Evolutionary conservation across 2,329 filamentous ascomycete species (phyloP).

Genomic region (Talaromyces sp.): DNA sequence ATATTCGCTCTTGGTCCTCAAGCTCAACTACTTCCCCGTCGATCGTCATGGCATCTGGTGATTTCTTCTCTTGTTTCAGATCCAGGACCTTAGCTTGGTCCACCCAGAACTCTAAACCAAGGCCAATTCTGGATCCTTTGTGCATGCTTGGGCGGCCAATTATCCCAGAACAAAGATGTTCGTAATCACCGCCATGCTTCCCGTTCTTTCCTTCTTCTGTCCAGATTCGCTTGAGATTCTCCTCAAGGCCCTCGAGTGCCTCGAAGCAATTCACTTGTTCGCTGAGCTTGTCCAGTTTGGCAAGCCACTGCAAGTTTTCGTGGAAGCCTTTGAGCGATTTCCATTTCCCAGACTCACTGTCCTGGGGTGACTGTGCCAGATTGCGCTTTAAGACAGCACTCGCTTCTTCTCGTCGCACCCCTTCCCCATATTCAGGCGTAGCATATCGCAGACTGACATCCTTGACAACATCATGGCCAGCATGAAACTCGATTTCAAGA

Average conservation of each 20-base stretch:
- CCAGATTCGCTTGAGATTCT: conserved; percentile 48
- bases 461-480: conserved; percentile 43
- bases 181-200: conserved; percentile 34
- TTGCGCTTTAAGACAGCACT: conserved; percentile 47
- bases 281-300: conserved; percentile 48
- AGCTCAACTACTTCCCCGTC: conserved; percentile 28
- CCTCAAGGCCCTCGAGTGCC: conserved; percentile 47
- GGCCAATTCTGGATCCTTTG: conserved; percentile 41
- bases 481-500: conserved; percentile 50
- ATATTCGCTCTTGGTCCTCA: conserved; percentile 30
- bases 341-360: conserved; percentile 38
- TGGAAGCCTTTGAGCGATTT: conserved; percentile 43
- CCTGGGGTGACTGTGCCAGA: conserved; percentile 36
- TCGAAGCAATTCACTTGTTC: conserved; percentile 51
- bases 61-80: conserved; percentile 27
- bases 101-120: conserved; percentile 48
- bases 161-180: conserved; percentile 45
- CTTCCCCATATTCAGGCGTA: conserved; percentile 44
- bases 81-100: conserved; percentile 39
- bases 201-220: conserved; percentile 41
- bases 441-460: conserved; percentile 49
- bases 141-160: conserved; percentile 49
- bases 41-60: conserved; percentile 37
- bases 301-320: conserved; percentile 48
- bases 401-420: conserved; percentile 45